A percentile compares a stretch with the other conserved stretches of the same genome.
Evolutionary conservation across 2,329 filamentous ascomycete genomes (phyloP).

Genomic region (Trichoderma semiorbis): DNA sequence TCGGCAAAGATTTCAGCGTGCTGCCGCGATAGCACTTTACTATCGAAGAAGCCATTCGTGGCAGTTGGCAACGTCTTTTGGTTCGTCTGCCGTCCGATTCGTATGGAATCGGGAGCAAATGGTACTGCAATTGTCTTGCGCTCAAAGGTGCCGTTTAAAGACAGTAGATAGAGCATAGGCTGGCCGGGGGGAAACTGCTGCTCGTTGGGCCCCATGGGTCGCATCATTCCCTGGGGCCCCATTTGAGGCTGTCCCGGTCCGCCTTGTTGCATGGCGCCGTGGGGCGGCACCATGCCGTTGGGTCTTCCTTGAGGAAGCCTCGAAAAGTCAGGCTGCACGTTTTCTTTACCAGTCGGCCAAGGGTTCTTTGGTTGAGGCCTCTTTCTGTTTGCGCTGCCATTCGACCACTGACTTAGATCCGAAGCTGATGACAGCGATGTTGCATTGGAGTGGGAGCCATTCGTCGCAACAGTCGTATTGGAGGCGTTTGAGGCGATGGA

Average conservation of each 20-base stretch:
- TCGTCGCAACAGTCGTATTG: constrained; percentile 60
- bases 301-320: constrained; percentile 41
- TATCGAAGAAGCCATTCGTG: constrained; percentile 94
- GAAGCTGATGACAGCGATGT: constrained; percentile 45
- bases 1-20: constrained; percentile 96
- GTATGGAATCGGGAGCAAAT: constrained; percentile 86
- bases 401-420: constrained; percentile 50
- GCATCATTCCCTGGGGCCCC: constrained; percentile 51
- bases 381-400: constrained; percentile 48
- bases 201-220: constrained; percentile 58
- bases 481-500: constrained; percentile 69
- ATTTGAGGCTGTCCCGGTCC: constrained; percentile 34
- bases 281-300: constrained; percentile 40
- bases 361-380: constrained; percentile 48
- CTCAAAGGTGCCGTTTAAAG: constrained; percentile 94
- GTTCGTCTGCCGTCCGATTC: constrained; percentile 95
- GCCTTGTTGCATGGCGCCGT: constrained; percentile 34
- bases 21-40: constrained; percentile 92
- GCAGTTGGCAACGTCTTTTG: constrained; percentile 91
- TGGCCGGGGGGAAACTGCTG: constrained; percentile 59
- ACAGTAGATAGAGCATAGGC: constrained; percentile 79
- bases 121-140: constrained; percentile 94
- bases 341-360: constrained; percentile 49
- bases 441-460: constrained; percentile 61
- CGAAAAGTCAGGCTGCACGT: constrained; percentile 46